Evolutionary conservation across 192 early-diverging fungal species (phyloP).

Genomic region (Umbelopsis sp.): DNA sequence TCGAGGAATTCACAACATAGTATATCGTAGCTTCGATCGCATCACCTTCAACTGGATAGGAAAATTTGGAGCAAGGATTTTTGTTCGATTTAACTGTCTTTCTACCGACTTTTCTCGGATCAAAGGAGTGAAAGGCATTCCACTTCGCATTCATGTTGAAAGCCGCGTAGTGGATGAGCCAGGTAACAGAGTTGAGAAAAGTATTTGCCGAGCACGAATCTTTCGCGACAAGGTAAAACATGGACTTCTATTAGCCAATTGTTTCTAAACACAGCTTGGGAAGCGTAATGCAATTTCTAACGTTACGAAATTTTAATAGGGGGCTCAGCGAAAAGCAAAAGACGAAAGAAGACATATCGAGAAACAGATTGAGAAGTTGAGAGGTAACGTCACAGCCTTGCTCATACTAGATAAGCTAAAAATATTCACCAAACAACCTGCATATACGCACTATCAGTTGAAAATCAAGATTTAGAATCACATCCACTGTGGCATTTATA

Average conservation of each 20-base stretch:
- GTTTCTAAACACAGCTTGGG: background rate
- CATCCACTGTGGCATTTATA: conserved; percentile 46
- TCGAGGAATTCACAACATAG: conserved; percentile 55
- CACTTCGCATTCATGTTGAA: conserved; percentile 59
- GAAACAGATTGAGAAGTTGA: conserved; percentile 64
- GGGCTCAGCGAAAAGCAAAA: conserved; percentile 79
- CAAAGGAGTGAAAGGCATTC: conserved; percentile 81
- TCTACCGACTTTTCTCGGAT: conserved; percentile 83
- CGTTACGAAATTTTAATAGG: conserved; percentile 33
- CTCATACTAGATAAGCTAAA: too few relatives aligned
- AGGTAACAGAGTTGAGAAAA: conserved; percentile 48
- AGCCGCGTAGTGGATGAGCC: conserved; percentile 34
- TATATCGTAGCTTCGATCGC: conserved; percentile 66
- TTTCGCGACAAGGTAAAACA: conserved; percentile 70
- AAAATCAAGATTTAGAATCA: conserved; percentile 51
- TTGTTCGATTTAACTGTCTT: conserved; percentile 73
- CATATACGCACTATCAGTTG: conserved; percentile 30
- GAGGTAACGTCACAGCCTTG: conserved; percentile 31
- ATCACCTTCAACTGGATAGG: conserved; percentile 75
- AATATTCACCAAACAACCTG: too few relatives aligned
- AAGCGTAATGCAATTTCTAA: too few relatives aligned
- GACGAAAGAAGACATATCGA: conserved; percentile 77
- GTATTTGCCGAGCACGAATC: conserved; percentile 66
- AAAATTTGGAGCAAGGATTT: conserved; percentile 61
- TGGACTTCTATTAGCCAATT: background rate